These are phyloP conservation scores for Cydonia oblonga DNA, from an alignment of 331 rosid species.

Conservation along the genomic window DNA sequence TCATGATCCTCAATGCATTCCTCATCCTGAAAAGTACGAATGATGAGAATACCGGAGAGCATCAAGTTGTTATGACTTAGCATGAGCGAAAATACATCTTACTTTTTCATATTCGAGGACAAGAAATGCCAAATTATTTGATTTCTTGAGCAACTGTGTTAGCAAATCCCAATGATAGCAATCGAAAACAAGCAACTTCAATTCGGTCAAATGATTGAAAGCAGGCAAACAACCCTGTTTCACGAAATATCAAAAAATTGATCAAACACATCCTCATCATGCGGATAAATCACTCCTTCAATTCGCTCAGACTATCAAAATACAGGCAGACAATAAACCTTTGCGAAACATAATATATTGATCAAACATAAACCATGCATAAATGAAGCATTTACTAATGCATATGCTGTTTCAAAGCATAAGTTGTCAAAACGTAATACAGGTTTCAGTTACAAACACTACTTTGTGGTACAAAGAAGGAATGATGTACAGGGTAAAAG, in stretches of 20 bases:
- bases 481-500: neutral
- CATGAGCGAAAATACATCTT: neutral
- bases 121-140: neutral
- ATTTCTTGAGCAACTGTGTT: neutral
- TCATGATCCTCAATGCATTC: neutral
- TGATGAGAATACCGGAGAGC: neutral
- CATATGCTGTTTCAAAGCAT: no score
- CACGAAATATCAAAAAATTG: no score
- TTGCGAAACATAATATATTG: no score
- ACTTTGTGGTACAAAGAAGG: neutral
- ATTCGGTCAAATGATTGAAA: neutral
- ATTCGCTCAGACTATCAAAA: neutral
- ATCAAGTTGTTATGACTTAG: neutral
- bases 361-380: no score
- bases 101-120: neutral
- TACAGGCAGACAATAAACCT: neutral
- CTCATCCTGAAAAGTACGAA: neutral
- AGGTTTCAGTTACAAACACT: neutral
- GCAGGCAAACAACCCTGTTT: neutral
- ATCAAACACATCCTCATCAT: neutral
- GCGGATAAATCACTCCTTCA: neutral
- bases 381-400: no score
- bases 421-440: neutral
- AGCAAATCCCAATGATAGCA: neutral
- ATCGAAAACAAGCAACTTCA: neutral